Evolutionary conservation across 805 yeast genomes (phyloP), one percentile per base, ranked within the genome.

Genomic region (Candida glaebosa): DNA sequence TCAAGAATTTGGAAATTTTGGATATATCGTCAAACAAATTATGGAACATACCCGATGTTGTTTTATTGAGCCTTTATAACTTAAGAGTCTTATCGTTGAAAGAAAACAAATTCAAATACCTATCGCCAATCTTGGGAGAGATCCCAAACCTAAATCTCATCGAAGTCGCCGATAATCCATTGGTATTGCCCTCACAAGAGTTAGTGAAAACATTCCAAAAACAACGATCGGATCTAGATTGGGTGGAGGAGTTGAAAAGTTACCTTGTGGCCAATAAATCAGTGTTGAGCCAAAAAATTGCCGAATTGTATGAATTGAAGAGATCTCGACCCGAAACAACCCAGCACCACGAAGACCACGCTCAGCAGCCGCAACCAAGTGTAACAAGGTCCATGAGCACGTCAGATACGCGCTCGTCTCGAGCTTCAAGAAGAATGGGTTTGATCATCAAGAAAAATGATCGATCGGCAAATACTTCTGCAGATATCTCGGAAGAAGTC

Each of bases 351-450:
- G 22, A 40, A 22, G 9, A 22, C 6, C 26, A 22, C 6, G 6
- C 6, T 22, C 26, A 22, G 10, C 26, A 22, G 26, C 26, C 6
- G 26, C 26, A 22, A 22, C 53, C 65, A 15, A 43, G 50, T 17
- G 26, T 63, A 4, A 46, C 58, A 2, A 46, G 73, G 28, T 53
- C 64, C 2, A 52, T 61, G 38, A 56, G 64, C 22, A 52, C 62
- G 3, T 60, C 69, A 2, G 65, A 63, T 14, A 47, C 77, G 2
- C 75, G 73, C 43, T 67, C 81, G 5, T 73, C 84, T n/a, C 72
- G 80, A 41, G 86, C 87, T 3, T 78, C 87, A 0, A 79, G 84
- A 54, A 67, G 91, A 47, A 84, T 82, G 89, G 91, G 90, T 0
- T 75, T 84, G 40, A 79, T 84, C 30, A 75, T 78, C 39, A 78